Conservation (phyloP, 768 basidiomycete species). For the Lactarius akahatsu region DNA sequence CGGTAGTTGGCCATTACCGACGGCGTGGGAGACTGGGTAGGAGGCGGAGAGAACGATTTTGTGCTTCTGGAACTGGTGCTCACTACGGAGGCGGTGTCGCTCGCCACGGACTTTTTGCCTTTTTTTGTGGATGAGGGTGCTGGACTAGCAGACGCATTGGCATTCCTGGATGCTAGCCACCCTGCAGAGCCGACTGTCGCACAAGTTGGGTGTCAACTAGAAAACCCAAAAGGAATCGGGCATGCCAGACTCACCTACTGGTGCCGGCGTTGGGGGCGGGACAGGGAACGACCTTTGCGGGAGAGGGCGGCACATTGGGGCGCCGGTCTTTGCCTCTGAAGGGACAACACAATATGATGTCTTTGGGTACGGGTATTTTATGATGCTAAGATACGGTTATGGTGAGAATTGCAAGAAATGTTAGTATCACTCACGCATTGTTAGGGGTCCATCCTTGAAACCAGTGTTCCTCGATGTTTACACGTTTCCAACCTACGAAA, state of each 20-base stretch:
- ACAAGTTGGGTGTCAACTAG: not conserved
- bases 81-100: not conserved
- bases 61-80: not conserved
- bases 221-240: not conserved
- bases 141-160: not conserved
- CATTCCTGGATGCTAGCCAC: constrained; percentile 26
- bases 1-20: constrained; percentile 2
- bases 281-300: constrained; percentile 36
- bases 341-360: constrained; percentile 43
- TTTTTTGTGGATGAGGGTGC: not conserved
- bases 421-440: constrained; percentile 32
- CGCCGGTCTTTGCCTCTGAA: constrained; percentile 40
- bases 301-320: constrained; percentile 45
- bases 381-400: constrained; percentile 30
- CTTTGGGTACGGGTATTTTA: constrained; percentile 43
- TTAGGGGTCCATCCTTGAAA: constrained; percentile 38
- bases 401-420: constrained; percentile 4
- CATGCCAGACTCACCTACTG: constrained; percentile 35
- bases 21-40: not conserved
- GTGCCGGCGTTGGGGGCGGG: constrained; percentile 34
- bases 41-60: not conserved
- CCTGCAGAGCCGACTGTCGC: constrained; percentile 26
- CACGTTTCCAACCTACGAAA: constrained; percentile 47
- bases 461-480: constrained; percentile 46
- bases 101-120: not conserved